Conservation (phyloP, 257 asterid species). For the Agastache rugosa region DNA sequence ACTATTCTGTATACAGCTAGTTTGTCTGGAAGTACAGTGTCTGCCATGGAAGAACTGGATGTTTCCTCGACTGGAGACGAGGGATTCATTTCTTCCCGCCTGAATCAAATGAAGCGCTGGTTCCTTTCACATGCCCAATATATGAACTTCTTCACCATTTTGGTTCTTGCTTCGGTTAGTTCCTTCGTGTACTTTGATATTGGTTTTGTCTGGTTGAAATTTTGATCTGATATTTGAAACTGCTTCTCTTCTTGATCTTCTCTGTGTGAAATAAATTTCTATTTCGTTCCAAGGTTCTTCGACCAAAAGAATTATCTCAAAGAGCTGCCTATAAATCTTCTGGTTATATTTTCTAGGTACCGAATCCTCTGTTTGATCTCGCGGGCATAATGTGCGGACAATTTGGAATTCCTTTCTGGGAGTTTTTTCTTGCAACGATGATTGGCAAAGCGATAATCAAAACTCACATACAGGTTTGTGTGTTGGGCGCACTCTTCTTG, state of each 20-base stretch:
- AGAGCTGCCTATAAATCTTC: not conserved
- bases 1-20: conserved; percentile 53
- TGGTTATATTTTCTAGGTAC: conserved; percentile 59
- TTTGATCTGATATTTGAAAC: not conserved
- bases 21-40: conserved; percentile 60
- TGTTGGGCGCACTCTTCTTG: not conserved
- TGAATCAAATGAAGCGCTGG: conserved; percentile 66
- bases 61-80: conserved; percentile 48
- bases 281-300: not conserved
- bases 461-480: conserved; percentile 87
- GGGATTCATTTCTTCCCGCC: conserved; percentile 54
- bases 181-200: conserved; percentile 25
- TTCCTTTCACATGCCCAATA: conserved; percentile 67
- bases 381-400: conserved; percentile 99
- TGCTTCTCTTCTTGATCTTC: not conserved
- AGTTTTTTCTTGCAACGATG: conserved; percentile 84
- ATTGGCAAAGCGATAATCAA: conserved; percentile 91
- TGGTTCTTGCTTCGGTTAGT: conserved; percentile 83
- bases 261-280: not conserved
- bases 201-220: conserved; percentile 1
- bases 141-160: conserved; percentile 72
- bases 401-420: conserved; percentile 90
- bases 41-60: conserved; percentile 70
- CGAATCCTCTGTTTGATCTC: conserved; percentile 94
- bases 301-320: not conserved